These are phyloP conservation scores for Calvatia gigantea DNA, from an alignment of 768 basidiomycete species.

Conservation along the genomic window DNA sequence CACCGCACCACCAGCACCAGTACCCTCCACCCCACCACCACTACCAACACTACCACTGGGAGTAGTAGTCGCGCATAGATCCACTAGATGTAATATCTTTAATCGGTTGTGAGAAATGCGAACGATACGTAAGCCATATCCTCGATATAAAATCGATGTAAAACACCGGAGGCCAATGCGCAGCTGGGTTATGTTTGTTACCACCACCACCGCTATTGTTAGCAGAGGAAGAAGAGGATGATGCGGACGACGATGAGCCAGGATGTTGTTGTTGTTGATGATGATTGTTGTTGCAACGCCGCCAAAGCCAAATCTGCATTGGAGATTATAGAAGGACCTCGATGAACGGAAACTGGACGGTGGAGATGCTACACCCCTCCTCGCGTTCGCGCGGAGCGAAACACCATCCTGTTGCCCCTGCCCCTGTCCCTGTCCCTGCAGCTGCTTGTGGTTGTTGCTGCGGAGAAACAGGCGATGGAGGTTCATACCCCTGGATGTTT, in stretches of 20 bases:
- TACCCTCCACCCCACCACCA: slow-evolving; percentile 12
- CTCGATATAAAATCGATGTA: slow-evolving; percentile 87
- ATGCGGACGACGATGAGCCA: slow-evolving; percentile 6
- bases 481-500: slow-evolving; percentile 74
- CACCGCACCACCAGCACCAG: slow-evolving; percentile 25
- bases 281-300: slow-evolving; percentile 22
- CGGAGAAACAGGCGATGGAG: slow-evolving; percentile 21
- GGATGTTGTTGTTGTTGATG: no score
- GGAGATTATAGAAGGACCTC: slow-evolving; percentile 27
- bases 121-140: slow-evolving; percentile 91
- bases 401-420: no score
- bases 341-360: slow-evolving; percentile 43
- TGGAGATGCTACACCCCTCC: slow-evolving; percentile 14
- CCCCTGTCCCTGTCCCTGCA: no score
- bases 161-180: slow-evolving; percentile 77
- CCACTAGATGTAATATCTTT: slow-evolving; percentile 49
- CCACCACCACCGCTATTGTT: no score
- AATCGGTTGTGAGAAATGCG: slow-evolving; percentile 74
- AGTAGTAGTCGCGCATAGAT: slow-evolving; percentile 20
- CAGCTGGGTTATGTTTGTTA: slow-evolving; percentile 35
- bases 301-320: slow-evolving; percentile 17
- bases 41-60: no score
- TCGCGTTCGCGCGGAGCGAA: no score
- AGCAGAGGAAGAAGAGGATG: slow-evolving; percentile 1
- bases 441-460: slow-evolving; percentile 13